Evolutionary conservation across 441 rosid genomes (phyloP).

Genomic region (Oxalis stricta): DNA sequence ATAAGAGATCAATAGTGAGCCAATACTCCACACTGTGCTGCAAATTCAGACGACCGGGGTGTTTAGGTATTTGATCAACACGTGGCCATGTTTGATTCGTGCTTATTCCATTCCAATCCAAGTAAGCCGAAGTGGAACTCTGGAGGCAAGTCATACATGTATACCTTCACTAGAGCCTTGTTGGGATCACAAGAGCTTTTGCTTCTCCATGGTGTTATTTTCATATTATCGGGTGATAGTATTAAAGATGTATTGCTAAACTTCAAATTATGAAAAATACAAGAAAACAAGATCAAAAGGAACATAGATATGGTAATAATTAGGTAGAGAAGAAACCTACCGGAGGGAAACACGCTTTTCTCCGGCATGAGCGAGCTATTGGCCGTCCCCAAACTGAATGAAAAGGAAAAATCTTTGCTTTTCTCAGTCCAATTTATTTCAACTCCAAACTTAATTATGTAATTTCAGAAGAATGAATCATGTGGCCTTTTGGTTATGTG

Average conservation of each 20-base stretch:
- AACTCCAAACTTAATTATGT: no score
- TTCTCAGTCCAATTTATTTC: no score
- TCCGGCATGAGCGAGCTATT: constrained; percentile 62
- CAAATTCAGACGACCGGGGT: constrained; percentile 83
- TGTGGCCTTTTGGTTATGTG: no score
- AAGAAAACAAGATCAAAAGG: constrained; percentile 44
- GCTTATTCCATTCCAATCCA: constrained; percentile 56
- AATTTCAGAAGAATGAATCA: no score
- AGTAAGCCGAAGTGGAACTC: constrained; percentile 81
- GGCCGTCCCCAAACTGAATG: no score
- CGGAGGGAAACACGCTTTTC: constrained; percentile 45
- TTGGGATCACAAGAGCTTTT: constrained; percentile 16
- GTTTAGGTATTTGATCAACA: constrained; percentile 37
- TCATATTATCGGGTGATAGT: no score
- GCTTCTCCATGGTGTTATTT: no score
- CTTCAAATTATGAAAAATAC: constrained; percentile 49
- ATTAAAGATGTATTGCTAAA: constrained; percentile 31
- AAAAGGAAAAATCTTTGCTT: no score
- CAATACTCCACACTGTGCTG: constrained; percentile 96
- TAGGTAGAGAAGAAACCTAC: constrained; percentile 45
- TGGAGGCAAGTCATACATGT: constrained; percentile 77
- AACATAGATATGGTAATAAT: constrained; percentile 46
- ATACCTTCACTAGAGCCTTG: constrained; percentile 41
- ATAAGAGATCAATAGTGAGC: constrained; percentile 80
- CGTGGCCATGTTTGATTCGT: constrained; percentile 58